Percentiles rank a stretch among this genome's conserved stretches.
Conservation (phyloP, 208 protist genomes). For the Phytomonas sp. region DNA sequence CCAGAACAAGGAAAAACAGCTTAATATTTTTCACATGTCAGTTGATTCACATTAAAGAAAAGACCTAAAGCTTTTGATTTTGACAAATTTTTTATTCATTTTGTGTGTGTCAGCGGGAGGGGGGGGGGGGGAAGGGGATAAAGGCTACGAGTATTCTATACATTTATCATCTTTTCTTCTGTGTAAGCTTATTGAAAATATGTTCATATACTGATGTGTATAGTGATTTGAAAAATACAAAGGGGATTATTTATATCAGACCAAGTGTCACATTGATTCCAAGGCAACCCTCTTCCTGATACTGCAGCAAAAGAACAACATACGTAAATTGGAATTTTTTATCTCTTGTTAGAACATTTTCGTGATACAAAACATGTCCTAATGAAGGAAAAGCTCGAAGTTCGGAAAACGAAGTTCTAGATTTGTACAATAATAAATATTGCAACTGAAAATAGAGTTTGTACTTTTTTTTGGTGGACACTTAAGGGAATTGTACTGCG, state of each 20-base stretch:
- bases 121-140: background rate
- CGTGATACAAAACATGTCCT: background rate
- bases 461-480: background rate
- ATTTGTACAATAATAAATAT: background rate
- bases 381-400: background rate
- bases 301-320: background rate
- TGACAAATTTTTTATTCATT: too few relatives aligned
- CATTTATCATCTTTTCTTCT: constrained; percentile 2
- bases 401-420: background rate
- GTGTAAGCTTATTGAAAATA: background rate
- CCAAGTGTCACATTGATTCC: constrained; percentile 6
- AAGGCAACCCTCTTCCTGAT: background rate
- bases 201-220: background rate
- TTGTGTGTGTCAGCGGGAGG: too few relatives aligned
- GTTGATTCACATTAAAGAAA: background rate
- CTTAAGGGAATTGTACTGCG: background rate
- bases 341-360: background rate
- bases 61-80: too few relatives aligned
- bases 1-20: background rate
- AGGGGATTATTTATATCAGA: background rate
- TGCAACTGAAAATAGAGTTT: too few relatives aligned
- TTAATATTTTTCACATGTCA: background rate
- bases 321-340: background rate
- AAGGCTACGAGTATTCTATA: background rate
- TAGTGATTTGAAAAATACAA: constrained; percentile 3